Base-by-base conservation (phyloP, 257 asterid genomes). In the Ehretia macrophylla region DNA sequence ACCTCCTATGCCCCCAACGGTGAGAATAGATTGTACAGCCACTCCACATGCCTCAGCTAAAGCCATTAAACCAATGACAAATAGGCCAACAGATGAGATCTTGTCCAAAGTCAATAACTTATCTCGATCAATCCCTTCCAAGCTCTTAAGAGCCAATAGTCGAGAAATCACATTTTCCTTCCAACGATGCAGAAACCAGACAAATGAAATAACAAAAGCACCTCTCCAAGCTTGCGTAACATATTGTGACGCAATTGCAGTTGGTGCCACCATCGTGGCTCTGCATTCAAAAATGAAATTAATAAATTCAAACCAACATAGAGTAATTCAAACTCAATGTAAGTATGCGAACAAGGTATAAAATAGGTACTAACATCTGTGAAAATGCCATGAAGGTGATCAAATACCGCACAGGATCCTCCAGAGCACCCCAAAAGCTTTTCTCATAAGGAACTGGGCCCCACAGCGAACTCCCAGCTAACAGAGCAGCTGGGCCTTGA, bases 1-100 rank as follows among this genome's bases (percentile, higher is more conserved):
- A 89, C 99, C 99, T 81, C 99, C 99, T 58, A 93, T 71, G 58
- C 99, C 99, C 60, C 99, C 99, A 44, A 93, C 95, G 0, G 99
- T 93, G 50, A 89, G 75, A 69, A 93, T 64, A 69, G 99, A 93
- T 55, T 89, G 99, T 58, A 89, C 83, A 14, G 97, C 94, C 72
- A 93, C 96, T 42, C 99, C 99, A 72, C 81, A 83, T 52, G 87
- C 94, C 76, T 93, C 99, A 17, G 97, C 97, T 68, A 89, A 72
- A 56, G 88, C 86, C 96, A 93, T 78, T 19, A 79, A 62, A 58
- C 95, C 99, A 55, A 89, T 69, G 42, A 72, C 76, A 78, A 89
- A 71, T 57, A 93, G 83, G 60, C 95, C 96, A 45, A 93, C 76
- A 6, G 97, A 83, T 12, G 99, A 86, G 49, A 83, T 54, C 68